These are phyloP conservation scores for Colletotrichum tropicicola DNA, from an alignment of 2,329 filamentous ascomycete genomes.

Conservation along the genomic window DNA sequence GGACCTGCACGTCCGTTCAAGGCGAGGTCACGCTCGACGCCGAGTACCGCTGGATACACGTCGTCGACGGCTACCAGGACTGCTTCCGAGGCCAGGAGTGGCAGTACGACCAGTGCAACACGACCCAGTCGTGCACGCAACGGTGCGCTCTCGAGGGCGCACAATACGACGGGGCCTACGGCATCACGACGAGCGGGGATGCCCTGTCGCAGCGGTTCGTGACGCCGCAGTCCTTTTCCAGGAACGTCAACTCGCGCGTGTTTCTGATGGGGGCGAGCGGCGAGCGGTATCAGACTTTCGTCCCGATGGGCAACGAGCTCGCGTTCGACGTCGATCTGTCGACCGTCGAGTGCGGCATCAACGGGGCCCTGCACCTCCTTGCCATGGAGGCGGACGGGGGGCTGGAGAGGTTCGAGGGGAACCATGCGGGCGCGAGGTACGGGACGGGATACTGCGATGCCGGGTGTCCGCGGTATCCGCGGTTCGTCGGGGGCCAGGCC, in stretches of 20 bases:
- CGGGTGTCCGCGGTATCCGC: slow-evolving; percentile 53
- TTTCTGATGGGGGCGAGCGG: slow-evolving; percentile 64
- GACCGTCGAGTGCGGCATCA: slow-evolving; percentile 69
- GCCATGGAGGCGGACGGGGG: slow-evolving; percentile 64
- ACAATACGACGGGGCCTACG: slow-evolving; percentile 50
- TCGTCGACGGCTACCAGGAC: slow-evolving; percentile 47
- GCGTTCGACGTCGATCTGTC: slow-evolving; percentile 74
- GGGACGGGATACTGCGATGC: slow-evolving; percentile 64
- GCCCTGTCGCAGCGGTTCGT: slow-evolving; percentile 60
- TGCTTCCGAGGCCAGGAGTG: slow-evolving; percentile 57
- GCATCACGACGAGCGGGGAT: slow-evolving; percentile 55
- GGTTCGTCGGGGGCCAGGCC: slow-evolving; percentile 55
- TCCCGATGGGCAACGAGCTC: slow-evolving; percentile 69
- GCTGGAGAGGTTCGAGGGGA: slow-evolving; percentile 50
- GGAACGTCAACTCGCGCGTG: slow-evolving; percentile 56
- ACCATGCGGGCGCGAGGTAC: slow-evolving; percentile 58
- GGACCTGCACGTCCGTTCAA: background rate
- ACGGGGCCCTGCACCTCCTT: slow-evolving; percentile 70
- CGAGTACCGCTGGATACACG: slow-evolving; percentile 18
- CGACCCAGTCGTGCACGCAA: slow-evolving; percentile 48
- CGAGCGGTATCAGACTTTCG: slow-evolving; percentile 67
- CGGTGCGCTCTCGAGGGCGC: slow-evolving; percentile 58
- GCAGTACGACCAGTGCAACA: slow-evolving; percentile 45
- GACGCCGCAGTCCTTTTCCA: slow-evolving; percentile 53
- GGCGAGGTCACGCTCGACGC: slow-evolving; percentile 19